Evolutionary conservation across 116 monocot genomes (phyloP).

Genomic region (Trichopus zeylanicus): DNA sequence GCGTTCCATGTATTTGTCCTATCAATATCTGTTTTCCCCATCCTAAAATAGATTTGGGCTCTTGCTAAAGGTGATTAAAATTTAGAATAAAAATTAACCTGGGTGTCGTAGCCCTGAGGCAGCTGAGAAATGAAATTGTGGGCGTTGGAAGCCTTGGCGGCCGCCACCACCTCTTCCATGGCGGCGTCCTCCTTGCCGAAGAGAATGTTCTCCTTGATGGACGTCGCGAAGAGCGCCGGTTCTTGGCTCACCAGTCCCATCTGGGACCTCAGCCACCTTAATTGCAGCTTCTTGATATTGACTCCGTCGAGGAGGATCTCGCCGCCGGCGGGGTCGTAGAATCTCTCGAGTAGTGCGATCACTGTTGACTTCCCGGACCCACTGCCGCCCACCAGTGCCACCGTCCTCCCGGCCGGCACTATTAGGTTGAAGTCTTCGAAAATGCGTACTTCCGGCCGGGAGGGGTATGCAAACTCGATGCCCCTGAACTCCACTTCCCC

Average conservation of each 20-base stretch:
- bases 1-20: too few relatives aligned
- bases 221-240: too few relatives aligned
- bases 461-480: conserved; percentile 43
- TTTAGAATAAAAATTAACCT: too few relatives aligned
- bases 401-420: conserved; percentile 36
- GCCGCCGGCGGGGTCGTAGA: conserved; percentile 37
- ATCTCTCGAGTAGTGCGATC: conserved; percentile 47
- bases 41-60: too few relatives aligned
- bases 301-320: conserved; percentile 43
- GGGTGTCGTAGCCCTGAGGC: too few relatives aligned
- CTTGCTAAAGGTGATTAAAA: too few relatives aligned
- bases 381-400: conserved; percentile 50
- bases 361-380: conserved; percentile 54
- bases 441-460: conserved; percentile 28
- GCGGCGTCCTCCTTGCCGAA: conserved; percentile 68
- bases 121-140: conserved; percentile 71
- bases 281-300: conserved; percentile 28
- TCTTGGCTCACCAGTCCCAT: too few relatives aligned
- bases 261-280: conserved; percentile 76
- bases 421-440: conserved; percentile 25
- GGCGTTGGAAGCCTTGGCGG: conserved; percentile 62
- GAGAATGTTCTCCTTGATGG: too few relatives aligned
- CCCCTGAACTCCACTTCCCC: conserved; percentile 47
- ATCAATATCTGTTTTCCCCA: too few relatives aligned
- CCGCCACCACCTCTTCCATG: conserved; percentile 53